Percentiles rank a stretch among this genome's conserved stretches.
These are phyloP conservation scores for Alnus glutinosa DNA, from an alignment of 306 rosid genomes.

Conservation along the genomic window DNA sequence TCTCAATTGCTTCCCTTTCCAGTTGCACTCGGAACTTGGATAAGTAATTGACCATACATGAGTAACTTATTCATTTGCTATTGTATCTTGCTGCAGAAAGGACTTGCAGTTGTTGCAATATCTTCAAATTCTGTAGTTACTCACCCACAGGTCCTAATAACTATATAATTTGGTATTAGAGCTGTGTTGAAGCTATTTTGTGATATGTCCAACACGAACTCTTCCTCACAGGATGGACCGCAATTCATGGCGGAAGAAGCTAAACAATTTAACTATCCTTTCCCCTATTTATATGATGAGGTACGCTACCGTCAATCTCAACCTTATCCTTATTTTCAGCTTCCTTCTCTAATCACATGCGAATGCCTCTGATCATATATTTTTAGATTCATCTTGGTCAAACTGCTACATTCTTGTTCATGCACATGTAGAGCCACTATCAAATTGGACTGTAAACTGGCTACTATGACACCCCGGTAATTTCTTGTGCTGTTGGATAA, in stretches of 20 bases:
- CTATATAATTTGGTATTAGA: conserved; percentile 34
- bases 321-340: conserved; percentile 2
- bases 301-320: conserved; percentile 36
- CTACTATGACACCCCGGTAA: background rate
- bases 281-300: conserved; percentile 91
- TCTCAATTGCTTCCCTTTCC: conserved; percentile 15
- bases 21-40: background rate
- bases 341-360: conserved; percentile 1
- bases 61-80: conserved; percentile 7
- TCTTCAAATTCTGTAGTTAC: conserved; percentile 84
- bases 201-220: conserved; percentile 45
- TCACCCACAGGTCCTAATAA: conserved; percentile 80
- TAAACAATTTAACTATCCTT: conserved; percentile 68
- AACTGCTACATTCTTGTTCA: conserved; percentile 8
- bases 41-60: conserved; percentile 18
- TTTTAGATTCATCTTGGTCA: background rate
- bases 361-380: conserved; percentile 23
- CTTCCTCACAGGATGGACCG: conserved; percentile 88
- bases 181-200: conserved; percentile 36
- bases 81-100: conserved; percentile 58
- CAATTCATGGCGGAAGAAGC: conserved; percentile 89
- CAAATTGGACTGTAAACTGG: background rate
- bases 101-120: conserved; percentile 77
- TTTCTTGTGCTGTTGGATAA: background rate
- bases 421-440: background rate